These are phyloP conservation scores for Phytophthora sp. DNA, from an alignment of 352 stramenopile genomes.

Conservation along the genomic window DNA sequence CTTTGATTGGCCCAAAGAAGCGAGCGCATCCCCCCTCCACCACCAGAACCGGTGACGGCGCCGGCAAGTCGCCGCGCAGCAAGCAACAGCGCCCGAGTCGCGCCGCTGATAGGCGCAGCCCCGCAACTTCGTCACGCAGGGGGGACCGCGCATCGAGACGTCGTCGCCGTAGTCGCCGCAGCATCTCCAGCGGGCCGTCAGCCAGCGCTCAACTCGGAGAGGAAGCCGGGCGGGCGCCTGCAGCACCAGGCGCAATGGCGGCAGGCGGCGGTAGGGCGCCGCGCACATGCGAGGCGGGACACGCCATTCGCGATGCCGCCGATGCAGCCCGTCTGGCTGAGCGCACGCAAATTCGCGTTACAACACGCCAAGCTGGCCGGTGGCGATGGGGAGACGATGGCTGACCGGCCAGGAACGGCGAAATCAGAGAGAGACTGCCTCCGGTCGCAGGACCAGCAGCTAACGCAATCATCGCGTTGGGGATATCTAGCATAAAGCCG, in stretches of 20 bases:
- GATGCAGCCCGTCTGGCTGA: not conserved
- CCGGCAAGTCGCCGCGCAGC: not conserved
- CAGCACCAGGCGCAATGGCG: constrained; percentile 14
- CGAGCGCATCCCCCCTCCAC: constrained; percentile 16
- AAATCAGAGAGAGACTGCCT: too few species aligned
- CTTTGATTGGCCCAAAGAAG: constrained; percentile 21
- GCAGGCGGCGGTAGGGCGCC: too few species aligned
- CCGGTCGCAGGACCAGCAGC: too few species aligned
- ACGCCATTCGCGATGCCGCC: constrained; percentile 5
- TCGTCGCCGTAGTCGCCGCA: not conserved
- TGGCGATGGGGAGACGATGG: too few species aligned
- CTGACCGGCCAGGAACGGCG: too few species aligned
- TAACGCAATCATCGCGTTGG: too few species aligned
- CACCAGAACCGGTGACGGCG: constrained; percentile 17
- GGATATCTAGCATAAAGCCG: too few species aligned
- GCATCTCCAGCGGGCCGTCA: not conserved
- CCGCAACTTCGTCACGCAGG: not conserved
- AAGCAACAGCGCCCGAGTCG: constrained; percentile 3
- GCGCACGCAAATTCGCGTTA: not conserved
- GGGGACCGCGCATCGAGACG: constrained; percentile 6
- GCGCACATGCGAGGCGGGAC: too few species aligned
- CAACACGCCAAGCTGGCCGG: constrained; percentile 10
- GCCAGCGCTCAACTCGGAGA: constrained; percentile 14
- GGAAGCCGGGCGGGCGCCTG: constrained; percentile 19
- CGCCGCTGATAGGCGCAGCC: constrained; percentile 20